Conservation (phyloP, 1,139 yeast species). For the Candida sanyaensis region DNA sequence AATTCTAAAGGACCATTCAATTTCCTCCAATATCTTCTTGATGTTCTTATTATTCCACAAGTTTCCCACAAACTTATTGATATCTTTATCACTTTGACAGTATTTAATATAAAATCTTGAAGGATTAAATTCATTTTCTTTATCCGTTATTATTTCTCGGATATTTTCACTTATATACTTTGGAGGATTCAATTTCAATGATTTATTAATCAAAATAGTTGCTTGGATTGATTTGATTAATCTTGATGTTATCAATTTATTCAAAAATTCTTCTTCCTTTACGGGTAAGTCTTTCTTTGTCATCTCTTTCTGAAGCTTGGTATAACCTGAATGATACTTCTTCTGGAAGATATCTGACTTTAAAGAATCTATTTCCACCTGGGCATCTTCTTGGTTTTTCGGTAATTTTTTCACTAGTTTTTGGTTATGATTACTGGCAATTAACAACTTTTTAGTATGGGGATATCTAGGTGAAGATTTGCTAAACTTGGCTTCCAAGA, state of each 20-base stretch:
- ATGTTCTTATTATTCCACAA: constrained; percentile 59
- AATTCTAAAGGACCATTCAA: constrained; percentile 60
- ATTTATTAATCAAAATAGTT: constrained; percentile 26
- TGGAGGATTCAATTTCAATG: constrained; percentile 33
- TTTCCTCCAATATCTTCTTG: constrained; percentile 45
- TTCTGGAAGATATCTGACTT: constrained; percentile 48
- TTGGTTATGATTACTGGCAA: constrained; percentile 44
- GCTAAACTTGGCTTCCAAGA: constrained; percentile 50
- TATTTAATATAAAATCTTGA: constrained; percentile 48
- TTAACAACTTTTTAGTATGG: constrained; percentile 50
- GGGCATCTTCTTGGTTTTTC: constrained; percentile 41
- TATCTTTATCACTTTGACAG: constrained; percentile 41
- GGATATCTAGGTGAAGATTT: constrained; percentile 52
- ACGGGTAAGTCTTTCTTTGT: constrained; percentile 22
- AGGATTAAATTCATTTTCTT: constrained; percentile 39
- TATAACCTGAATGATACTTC: constrained; percentile 51
- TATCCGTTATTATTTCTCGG: constrained; percentile 25
- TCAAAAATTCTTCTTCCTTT: constrained; percentile 19
- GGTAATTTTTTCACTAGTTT: constrained; percentile 48
- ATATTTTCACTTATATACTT: constrained; percentile 29
- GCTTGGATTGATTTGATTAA: constrained; percentile 31
- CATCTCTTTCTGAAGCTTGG: constrained; percentile 42
- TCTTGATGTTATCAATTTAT: constrained; percentile 33
- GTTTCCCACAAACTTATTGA: constrained; percentile 53
- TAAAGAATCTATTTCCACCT: constrained; percentile 41